A percentile compares a stretch with the other conserved stretches of the same genome.
Evolutionary conservation across 2,329 filamentous ascomycete genomes (phyloP).

Genomic region (Arthrinium phaeospermum): DNA sequence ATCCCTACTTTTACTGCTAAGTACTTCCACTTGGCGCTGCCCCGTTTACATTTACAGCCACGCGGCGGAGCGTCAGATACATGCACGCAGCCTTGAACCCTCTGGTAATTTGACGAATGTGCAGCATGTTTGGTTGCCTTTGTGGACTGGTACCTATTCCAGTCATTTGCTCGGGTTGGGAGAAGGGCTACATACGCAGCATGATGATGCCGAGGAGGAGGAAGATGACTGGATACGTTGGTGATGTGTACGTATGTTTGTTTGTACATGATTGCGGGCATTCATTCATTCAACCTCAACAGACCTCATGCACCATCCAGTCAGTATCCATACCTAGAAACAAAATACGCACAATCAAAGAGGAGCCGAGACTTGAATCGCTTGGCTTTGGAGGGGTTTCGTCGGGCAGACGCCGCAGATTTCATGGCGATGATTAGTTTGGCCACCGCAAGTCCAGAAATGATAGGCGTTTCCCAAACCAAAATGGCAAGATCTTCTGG

Average conservation of each 20-base stretch:
- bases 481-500: slow-evolving; percentile 11
- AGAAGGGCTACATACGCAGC: slow-evolving; percentile 1
- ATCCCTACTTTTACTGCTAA: too few species aligned
- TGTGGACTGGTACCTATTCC: neutral
- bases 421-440: neutral
- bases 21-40: neutral
- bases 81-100: slow-evolving; percentile 7
- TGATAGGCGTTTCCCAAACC: slow-evolving; percentile 3
- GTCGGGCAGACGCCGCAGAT: neutral
- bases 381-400: slow-evolving; percentile 12
- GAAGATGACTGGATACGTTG: neutral
- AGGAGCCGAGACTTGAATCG: neutral
- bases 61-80: slow-evolving; percentile 8
- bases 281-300: too few species aligned
- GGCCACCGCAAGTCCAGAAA: slow-evolving; percentile 11
- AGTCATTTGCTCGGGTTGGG: neutral
- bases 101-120: neutral
- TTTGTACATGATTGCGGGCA: neutral
- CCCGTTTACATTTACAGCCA: slow-evolving; percentile 16
- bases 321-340: neutral
- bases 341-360: neutral
- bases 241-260: slow-evolving; percentile 2
- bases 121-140: neutral
- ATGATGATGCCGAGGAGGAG: neutral
- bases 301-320: neutral